Evolutionary conservation across 2,329 filamentous ascomycete genomes (phyloP), one percentile per base, ranked within the genome.

Genomic region (Hymenoscyphus scutula): DNA sequence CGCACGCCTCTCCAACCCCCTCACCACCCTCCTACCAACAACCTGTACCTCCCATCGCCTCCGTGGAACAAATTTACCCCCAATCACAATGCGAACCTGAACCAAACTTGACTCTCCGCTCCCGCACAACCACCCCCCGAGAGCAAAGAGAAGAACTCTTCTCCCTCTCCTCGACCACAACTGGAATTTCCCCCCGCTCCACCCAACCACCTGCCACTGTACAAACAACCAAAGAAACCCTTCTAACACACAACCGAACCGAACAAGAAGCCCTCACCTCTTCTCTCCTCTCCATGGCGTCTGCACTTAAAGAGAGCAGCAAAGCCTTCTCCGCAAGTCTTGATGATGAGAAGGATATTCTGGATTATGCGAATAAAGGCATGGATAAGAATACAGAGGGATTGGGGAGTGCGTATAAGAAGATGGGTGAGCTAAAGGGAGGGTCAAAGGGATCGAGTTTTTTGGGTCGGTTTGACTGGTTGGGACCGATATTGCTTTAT

Each of bases 221-320:
- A n/a, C n/a, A n/a, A 10, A 82, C 84, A 17, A 82, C 85, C 0
- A 62, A 62, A 54, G 92, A 96, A 77, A 82, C 87, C 0, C 82
- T 92, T 34, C 84, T 97, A 53, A 86, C 90, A 69, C 84, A 89
- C 71, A 86, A 96, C 72, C 89, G 91, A 59, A 81, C 80, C 60
- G 92, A 97, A 77, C 93, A 97, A 76, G 92, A 97, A 75, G 80
- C 83, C 37, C 82, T 98, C 2, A 94, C 93, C 0, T 82, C 84
- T 41, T 93, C 90, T 7, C 87, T 98, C n/a, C 81, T 97, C 25
- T 79, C 84, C 53, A 90, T 97, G 78, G 93, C 94, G 0, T 80
- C 84, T 25, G 84, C 89, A 56, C 83, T 97, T 45, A 96, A 96
- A 74, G 78, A 84, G 56, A 90, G 88, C 41, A 90, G 91, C 3